phyloP scores from a whole-genome alignment of 306 rosid genomes.

The Cucurbita argyrosperma region DNA sequence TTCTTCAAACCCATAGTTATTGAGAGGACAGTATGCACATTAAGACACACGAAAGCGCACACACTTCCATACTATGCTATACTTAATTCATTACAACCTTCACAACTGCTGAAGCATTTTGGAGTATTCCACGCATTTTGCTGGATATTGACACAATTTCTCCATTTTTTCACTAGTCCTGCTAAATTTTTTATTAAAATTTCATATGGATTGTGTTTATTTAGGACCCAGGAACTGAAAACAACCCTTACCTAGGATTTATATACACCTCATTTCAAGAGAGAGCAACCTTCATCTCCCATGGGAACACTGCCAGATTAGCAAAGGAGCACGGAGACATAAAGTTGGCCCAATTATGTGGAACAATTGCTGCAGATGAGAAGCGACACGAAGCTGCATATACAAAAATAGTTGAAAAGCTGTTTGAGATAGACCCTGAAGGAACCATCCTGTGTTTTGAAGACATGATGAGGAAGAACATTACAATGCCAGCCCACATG shows the following conservation, averaged over 20 bases:
- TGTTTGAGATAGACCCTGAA: constrained; percentile 75
- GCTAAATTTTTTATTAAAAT: background rate
- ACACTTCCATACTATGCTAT: background rate
- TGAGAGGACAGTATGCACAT: background rate
- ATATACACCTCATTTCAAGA: constrained; percentile 88
- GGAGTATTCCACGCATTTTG: background rate
- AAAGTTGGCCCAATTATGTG: constrained; percentile 81
- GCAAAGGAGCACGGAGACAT: constrained; percentile 74
- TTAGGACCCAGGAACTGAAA: constrained; percentile 81
- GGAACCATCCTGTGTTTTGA: constrained; percentile 61
- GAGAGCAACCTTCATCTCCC: constrained; percentile 83
- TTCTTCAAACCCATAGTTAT: background rate
- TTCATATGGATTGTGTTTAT: background rate
- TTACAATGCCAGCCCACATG: constrained; percentile 82
- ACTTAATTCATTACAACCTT: background rate
- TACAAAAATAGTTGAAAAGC: constrained; percentile 77
- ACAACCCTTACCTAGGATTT: constrained; percentile 82
- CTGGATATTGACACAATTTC: no score
- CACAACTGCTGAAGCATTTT: background rate
- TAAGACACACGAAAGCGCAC: background rate
- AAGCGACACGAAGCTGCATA: constrained; percentile 89
- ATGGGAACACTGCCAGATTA: constrained; percentile 91
- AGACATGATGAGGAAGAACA: constrained; percentile 94
- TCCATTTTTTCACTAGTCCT: background rate
- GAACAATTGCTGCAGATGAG: constrained; percentile 79